phyloP scores from a whole-genome alignment of 805 yeast genomes.

The Ogataea glucozyma region DNA sequence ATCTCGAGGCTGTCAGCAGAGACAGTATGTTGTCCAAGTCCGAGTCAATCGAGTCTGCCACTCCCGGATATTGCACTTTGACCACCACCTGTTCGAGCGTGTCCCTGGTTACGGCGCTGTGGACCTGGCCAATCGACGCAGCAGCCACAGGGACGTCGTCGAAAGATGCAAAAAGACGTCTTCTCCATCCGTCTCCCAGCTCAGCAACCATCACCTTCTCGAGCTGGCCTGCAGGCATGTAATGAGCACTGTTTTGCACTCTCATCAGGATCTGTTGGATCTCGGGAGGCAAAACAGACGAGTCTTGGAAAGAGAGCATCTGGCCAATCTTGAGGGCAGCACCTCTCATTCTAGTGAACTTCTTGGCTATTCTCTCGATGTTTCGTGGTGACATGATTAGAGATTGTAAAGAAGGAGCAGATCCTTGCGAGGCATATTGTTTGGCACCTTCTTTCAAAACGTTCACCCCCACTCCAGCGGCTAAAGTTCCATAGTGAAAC shows the following conservation, averaged over 20 bases:
- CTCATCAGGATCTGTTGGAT: slow-evolving; percentile 76
- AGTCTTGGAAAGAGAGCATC: slow-evolving; percentile 92
- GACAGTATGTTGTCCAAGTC: slow-evolving; percentile 84
- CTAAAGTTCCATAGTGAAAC: slow-evolving; percentile 89
- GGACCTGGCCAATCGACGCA: slow-evolving; percentile 97
- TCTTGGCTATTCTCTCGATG: slow-evolving; percentile 83
- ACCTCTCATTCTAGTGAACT: slow-evolving; percentile 95
- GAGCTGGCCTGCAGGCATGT: slow-evolving; percentile 92
- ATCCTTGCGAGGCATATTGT: slow-evolving; percentile 53
- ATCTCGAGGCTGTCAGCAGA: slow-evolving; percentile 79
- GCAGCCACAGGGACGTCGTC: slow-evolving; percentile 94
- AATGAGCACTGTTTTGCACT: slow-evolving; percentile 93
- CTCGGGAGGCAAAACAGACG: slow-evolving; percentile 78
- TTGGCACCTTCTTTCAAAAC: slow-evolving; percentile 77
- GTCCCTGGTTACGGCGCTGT: slow-evolving; percentile 64
- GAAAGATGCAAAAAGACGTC: slow-evolving; percentile 63
- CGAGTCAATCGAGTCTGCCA: slow-evolving; percentile 87
- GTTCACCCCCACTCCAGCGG: slow-evolving; percentile 87
- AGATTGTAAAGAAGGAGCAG: slow-evolving; percentile 50
- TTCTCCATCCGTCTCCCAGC: slow-evolving; percentile 79
- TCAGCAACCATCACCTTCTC: slow-evolving; percentile 71
- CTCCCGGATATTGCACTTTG: slow-evolving; percentile 97
- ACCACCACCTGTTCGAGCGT: slow-evolving; percentile 81
- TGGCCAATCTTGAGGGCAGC: slow-evolving; percentile 98
- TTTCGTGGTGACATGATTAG: slow-evolving; percentile 77